These are phyloP conservation scores for Dothidotthia symphoricarpi DNA, from an alignment of 2,329 filamentous ascomycete genomes.

Conservation along the genomic window DNA sequence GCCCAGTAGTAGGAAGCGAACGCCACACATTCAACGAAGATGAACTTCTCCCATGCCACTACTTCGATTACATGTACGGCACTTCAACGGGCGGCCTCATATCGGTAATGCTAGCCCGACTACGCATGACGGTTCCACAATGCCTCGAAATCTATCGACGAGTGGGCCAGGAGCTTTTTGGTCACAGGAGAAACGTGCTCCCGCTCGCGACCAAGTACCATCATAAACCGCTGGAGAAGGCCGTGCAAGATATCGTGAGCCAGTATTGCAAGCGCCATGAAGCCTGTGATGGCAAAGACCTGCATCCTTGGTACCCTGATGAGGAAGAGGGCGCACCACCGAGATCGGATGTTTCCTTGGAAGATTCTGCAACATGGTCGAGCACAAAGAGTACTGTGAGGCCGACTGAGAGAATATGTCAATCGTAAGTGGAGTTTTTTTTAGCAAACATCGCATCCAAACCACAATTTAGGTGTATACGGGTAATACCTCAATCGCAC, in stretches of 20 bases:
- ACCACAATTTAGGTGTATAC: no score
- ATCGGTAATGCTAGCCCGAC: constrained; percentile 50
- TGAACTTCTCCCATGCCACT: constrained; percentile 51
- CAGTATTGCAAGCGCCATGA: constrained; percentile 46
- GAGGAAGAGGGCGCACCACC: constrained; percentile 2
- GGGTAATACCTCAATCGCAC: no score
- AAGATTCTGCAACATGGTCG: constrained; percentile 21
- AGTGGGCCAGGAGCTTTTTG: constrained; percentile 51
- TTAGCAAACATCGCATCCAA: no score
- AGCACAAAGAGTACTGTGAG: constrained; percentile 7
- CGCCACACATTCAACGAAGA: constrained; percentile 40
- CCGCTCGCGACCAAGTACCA: constrained; percentile 52
- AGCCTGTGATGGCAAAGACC: constrained; percentile 46
- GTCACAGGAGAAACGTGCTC: constrained; percentile 44
- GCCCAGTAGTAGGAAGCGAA: constrained; percentile 28
- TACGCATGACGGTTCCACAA: constrained; percentile 52
- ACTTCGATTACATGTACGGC: constrained; percentile 56
- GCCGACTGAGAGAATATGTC: constrained; percentile 38
- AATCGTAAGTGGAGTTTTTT: constrained; percentile 42
- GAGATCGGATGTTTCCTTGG: not conserved
- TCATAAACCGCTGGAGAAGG: constrained; percentile 50
- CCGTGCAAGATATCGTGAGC: constrained; percentile 48
- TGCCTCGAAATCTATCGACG: constrained; percentile 49
- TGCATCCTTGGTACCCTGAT: constrained; percentile 43
- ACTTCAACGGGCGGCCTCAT: constrained; percentile 55